Evolutionary conservation across 2,329 filamentous ascomycete genomes (phyloP), one percentile per base, ranked within the genome.

Genomic region (Phaeosphaeria sp.): DNA sequence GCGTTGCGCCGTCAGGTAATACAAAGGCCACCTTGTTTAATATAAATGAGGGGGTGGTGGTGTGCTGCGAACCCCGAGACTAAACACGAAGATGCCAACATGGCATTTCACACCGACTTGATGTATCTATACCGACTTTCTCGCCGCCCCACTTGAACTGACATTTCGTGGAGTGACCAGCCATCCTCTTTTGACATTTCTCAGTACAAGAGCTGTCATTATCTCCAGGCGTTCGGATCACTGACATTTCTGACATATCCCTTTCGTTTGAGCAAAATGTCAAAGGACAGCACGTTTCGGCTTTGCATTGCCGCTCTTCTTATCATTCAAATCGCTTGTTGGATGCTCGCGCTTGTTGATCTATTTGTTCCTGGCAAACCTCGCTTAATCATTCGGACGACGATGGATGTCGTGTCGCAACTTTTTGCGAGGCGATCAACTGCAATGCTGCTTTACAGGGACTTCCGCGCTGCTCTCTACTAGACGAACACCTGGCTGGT

Each of bases 311-410:
- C 63, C 39, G 56, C 74, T 43, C 69, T 77, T 11, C 67, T 75
- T 42, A 49, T 66, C 20, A 56, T 75, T 36, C 73, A 77, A 57
- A 56, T 68, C 20, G 63, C 66, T 13, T 73, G 68, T 63, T 77
- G 73, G 73, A 49, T 63, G 40, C 55, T 75, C 1, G 71, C 69
- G 1, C 60, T 77, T 0, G 66, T 73, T 49, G 71, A 75, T 45
- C 62, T 77, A 1, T 60, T 73, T 47, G 65, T 63, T 40, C 73
- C 73, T 0, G 72, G 72, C 2, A 72, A 69, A 21, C 69, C 72
- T 0, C 64, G 63, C 17, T 60, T 60, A 6, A 24, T 74, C 17
- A 51, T 68, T 17, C 68, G 69, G 39, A 63, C 62, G 3, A 64
- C 64, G 0, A 61, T 62, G 33, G 63, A 71, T 8, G 5, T 65